Conservation (phyloP, 2,329 filamentous ascomycete species). For the Waltergamsia citrina region DNA sequence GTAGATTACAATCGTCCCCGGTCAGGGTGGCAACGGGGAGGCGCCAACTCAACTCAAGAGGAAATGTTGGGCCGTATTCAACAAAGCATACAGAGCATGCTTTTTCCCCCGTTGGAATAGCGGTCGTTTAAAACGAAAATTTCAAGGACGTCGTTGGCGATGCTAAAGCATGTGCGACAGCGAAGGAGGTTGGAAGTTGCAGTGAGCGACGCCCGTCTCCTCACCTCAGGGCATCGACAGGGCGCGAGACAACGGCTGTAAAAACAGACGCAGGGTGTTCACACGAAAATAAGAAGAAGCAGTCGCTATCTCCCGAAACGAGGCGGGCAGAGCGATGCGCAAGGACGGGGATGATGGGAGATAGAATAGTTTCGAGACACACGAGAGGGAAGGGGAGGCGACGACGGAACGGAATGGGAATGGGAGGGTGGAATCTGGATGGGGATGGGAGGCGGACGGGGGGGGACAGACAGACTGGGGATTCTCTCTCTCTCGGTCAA, state of each 20-base stretch:
- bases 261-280: background rate
- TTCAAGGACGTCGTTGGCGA: background rate
- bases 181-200: background rate
- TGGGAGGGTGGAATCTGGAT: background rate
- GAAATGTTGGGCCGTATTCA: constrained; percentile 3
- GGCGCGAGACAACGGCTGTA: background rate
- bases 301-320: background rate
- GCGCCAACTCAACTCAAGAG: constrained; percentile 2
- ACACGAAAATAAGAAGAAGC: background rate
- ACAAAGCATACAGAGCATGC: constrained; percentile 5
- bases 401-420: background rate
- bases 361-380: no score
- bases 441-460: background rate
- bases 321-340: background rate
- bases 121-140: no score
- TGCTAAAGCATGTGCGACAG: constrained; percentile 1
- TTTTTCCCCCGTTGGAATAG: no score
- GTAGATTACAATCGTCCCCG: no score
- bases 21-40: background rate
- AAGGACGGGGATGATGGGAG: no score
- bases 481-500: no score
- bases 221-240: background rate
- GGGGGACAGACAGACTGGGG: no score
- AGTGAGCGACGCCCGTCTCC: background rate
- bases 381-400: background rate